Percentiles rank a stretch among this genome's conserved stretches.
Conservation (phyloP, 2,329 filamentous ascomycete genomes). For the Aurifilum marmelostoma region DNA sequence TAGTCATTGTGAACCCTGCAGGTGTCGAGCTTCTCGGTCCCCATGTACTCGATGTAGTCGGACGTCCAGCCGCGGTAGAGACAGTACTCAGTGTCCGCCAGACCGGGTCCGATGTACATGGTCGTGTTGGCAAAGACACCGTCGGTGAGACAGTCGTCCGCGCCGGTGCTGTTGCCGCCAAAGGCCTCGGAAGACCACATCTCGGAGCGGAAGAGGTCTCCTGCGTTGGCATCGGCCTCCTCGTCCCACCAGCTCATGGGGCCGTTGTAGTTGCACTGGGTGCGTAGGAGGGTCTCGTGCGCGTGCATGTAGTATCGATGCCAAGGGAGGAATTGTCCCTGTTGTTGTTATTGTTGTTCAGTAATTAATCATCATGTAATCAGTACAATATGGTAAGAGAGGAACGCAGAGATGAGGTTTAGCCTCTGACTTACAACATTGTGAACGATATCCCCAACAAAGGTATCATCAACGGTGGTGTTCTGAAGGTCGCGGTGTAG, state of each 20-base stretch:
- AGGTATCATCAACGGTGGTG: slow-evolving; percentile 26
- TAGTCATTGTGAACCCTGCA: slow-evolving; percentile 22
- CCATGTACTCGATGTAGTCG: slow-evolving; percentile 12
- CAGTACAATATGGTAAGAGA: background rate
- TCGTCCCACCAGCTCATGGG: slow-evolving; percentile 43
- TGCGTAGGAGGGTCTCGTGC: slow-evolving; percentile 39
- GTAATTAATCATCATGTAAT: background rate
- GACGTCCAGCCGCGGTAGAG: slow-evolving; percentile 16
- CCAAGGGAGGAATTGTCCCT: slow-evolving; percentile 40
- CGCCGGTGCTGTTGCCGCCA: slow-evolving; percentile 12
- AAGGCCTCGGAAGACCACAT: slow-evolving; percentile 35
- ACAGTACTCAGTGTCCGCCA: slow-evolving; percentile 21
- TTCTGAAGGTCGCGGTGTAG: slow-evolving; percentile 37
- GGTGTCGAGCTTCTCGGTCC: slow-evolving; percentile 10
- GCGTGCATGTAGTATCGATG: slow-evolving; percentile 40
- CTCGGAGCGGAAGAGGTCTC: slow-evolving; percentile 32
- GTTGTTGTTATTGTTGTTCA: too few relatives aligned
- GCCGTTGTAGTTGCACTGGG: slow-evolving; percentile 37
- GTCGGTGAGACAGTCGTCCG: slow-evolving; percentile 39
- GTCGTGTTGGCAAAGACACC: slow-evolving; percentile 42
- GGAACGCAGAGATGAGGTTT: too few relatives aligned
- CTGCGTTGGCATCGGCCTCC: slow-evolving; percentile 36
- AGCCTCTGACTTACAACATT: background rate
- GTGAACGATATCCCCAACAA: background rate
- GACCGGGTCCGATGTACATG: slow-evolving; percentile 31